Conservation (phyloP, 257 asterid species). For the Salvia miltiorrhiza region DNA sequence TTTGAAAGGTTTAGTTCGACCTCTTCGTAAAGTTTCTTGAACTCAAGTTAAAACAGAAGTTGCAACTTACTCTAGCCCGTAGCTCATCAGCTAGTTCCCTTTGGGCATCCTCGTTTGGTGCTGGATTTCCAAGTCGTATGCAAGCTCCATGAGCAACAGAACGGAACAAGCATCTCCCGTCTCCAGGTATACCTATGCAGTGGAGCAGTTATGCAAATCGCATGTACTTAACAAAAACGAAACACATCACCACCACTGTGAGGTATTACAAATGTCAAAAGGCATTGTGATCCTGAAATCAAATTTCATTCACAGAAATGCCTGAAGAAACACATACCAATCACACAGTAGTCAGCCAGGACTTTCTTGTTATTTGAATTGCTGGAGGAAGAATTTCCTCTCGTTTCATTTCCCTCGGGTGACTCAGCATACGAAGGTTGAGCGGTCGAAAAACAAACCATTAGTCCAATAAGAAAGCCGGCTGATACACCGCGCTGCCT, state of each 20-base stretch:
- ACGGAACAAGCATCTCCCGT: conserved; percentile 97
- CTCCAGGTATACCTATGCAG: conserved; percentile 90
- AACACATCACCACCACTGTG: too few species aligned
- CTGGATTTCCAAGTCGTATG: conserved; percentile 65
- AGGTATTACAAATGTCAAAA: too few species aligned
- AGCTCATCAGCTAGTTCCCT: conserved; percentile 82
- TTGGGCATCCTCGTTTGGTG: conserved; percentile 69
- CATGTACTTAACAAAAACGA: too few species aligned
- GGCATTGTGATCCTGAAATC: too few species aligned
- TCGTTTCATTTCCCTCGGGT: conserved; percentile 36
- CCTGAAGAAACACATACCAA: too few species aligned
- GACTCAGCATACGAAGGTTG: conserved; percentile 62
- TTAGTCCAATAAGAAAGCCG: conserved; percentile 46
- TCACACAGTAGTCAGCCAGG: conserved; percentile 65
- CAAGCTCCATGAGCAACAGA: conserved; percentile 96
- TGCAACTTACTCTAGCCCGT: conserved; percentile 64
- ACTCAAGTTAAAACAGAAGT: not conserved
- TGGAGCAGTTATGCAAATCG: conserved; percentile 24
- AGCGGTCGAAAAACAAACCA: conserved; percentile 62
- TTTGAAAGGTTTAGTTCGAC: not conserved
- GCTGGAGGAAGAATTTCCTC: conserved; percentile 28
- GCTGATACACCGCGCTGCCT: conserved; percentile 35
- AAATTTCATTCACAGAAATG: too few species aligned
- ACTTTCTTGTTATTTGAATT: conserved; percentile 60
- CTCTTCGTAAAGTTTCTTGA: too few species aligned